These are phyloP conservation scores for Chlamydomonas sphaeroides DNA, from an alignment of 139 green algal genomes.

Conservation along the genomic window DNA sequence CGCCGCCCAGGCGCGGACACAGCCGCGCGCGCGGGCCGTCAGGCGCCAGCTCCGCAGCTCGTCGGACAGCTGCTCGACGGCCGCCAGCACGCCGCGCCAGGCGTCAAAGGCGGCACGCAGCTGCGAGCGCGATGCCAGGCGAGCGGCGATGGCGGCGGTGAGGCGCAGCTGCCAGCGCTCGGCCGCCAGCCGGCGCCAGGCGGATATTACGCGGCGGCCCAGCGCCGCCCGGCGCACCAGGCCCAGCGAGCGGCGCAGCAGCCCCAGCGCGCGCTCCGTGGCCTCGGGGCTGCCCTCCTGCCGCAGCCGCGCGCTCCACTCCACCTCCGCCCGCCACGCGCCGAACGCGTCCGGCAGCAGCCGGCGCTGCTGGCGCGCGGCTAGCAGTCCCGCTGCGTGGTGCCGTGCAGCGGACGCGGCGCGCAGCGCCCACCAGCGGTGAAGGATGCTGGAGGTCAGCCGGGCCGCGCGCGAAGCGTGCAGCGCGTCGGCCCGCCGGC, in stretches of 20 bases:
- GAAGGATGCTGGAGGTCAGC: background rate
- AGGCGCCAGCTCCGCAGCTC: background rate
- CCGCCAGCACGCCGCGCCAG: background rate
- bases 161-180: background rate
- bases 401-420: background rate
- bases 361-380: background rate
- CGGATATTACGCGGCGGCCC: background rate
- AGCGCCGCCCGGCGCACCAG: background rate
- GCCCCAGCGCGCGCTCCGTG: background rate
- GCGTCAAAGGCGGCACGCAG: background rate
- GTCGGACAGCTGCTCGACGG: background rate
- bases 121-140: background rate
- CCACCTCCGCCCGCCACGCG: background rate
- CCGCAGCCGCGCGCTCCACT: background rate
- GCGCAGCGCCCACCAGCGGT: background rate
- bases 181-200: background rate
- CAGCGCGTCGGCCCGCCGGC: background rate
- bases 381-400: background rate
- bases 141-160: background rate
- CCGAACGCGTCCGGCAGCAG: conserved; percentile 9
- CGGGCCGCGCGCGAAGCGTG: background rate
- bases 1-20: background rate
- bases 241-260: background rate
- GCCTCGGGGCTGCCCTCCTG: background rate
- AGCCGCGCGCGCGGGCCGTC: background rate